A percentile compares a stretch with the other conserved stretches of the same genome.
phyloP scores from a whole-genome alignment of 2,329 filamentous ascomycete species.

The Mycosphaerelloides madeirae region DNA sequence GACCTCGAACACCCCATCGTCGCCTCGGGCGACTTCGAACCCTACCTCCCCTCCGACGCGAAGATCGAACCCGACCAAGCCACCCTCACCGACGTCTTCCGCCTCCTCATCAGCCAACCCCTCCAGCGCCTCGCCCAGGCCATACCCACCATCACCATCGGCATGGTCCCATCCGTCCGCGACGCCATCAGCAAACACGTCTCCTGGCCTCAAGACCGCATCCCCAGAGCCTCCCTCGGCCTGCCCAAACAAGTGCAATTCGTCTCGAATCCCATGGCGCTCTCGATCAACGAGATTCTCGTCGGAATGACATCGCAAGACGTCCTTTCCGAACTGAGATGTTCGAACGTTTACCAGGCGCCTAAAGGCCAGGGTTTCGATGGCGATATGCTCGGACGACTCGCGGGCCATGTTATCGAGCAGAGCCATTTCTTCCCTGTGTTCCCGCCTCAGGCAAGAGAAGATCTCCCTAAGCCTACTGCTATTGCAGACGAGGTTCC shows the following conservation, averaged over 20 bases:
- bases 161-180: conserved; percentile 77
- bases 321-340: conserved; percentile 66
- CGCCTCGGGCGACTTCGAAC: conserved; percentile 49
- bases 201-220: conserved; percentile 75
- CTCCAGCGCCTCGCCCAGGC: conserved; percentile 65
- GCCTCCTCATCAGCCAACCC: conserved; percentile 68
- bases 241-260: conserved; percentile 71
- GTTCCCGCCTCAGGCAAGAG: conserved; percentile 72
- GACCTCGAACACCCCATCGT: conserved; percentile 88
- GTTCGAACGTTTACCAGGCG: conserved; percentile 62
- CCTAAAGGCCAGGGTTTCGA: conserved; percentile 70
- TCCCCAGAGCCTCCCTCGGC: conserved; percentile 66
- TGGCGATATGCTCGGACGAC: conserved; percentile 60
- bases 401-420: conserved; percentile 74
- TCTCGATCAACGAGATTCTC: conserved; percentile 82
- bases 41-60: conserved; percentile 38
- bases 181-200: conserved; percentile 79
- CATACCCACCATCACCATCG: conserved; percentile 74
- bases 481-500: conserved; percentile 40
- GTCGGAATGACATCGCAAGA: conserved; percentile 81
- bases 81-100: conserved; percentile 79
- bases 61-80: conserved; percentile 60
- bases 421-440: conserved; percentile 88
- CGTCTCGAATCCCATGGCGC: conserved; percentile 84
- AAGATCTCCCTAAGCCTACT: conserved; percentile 56